Evolutionary conservation across 2,329 filamentous ascomycete genomes (phyloP).

Genomic region (Neopestalotiopsis sp.): DNA sequence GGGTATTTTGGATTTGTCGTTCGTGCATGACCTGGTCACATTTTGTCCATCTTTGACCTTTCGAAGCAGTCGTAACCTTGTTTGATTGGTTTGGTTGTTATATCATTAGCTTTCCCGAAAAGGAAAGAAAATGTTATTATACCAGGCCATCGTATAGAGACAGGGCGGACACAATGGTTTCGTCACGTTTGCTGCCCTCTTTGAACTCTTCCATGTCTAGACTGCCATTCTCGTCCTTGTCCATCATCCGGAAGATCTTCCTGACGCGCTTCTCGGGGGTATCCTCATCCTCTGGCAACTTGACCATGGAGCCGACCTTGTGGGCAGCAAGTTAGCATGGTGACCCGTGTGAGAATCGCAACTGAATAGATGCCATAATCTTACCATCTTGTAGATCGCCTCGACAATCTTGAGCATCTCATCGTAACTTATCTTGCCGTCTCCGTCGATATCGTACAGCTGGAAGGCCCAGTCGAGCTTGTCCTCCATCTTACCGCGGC

Average conservation of each 20-base stretch:
- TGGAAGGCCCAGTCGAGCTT: slow-evolving; percentile 99
- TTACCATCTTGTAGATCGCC: slow-evolving; percentile 99
- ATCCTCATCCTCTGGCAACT: slow-evolving; percentile 97
- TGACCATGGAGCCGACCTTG: slow-evolving; percentile 98
- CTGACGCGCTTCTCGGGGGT: slow-evolving; percentile 96
- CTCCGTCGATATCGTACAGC: slow-evolving; percentile 97
- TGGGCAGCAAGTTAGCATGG: neutral
- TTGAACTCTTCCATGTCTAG: slow-evolving; percentile 98
- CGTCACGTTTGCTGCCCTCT: slow-evolving; percentile 97
- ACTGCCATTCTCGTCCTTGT: slow-evolving; percentile 98
- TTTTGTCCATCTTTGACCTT: neutral
- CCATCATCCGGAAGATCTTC: slow-evolving; percentile 99
- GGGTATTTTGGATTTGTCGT: neutral
- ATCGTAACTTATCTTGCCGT: slow-evolving; percentile 98
- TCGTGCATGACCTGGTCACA: neutral
- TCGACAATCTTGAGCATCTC: slow-evolving; percentile 99
- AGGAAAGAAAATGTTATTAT: slow-evolving; percentile 43
- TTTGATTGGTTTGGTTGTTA: neutral
- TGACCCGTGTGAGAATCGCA: neutral
- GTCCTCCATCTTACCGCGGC: slow-evolving; percentile 98
- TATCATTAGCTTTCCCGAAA: neutral
- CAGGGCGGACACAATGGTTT: slow-evolving; percentile 96
- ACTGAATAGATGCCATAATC: slow-evolving; percentile 21
- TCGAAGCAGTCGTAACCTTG: neutral
- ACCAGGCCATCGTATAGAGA: slow-evolving; percentile 97